These are phyloP conservation scores for Scopulariopsis brevicaulis DNA, from an alignment of 2,329 filamentous ascomycete species.

Conservation along the genomic window DNA sequence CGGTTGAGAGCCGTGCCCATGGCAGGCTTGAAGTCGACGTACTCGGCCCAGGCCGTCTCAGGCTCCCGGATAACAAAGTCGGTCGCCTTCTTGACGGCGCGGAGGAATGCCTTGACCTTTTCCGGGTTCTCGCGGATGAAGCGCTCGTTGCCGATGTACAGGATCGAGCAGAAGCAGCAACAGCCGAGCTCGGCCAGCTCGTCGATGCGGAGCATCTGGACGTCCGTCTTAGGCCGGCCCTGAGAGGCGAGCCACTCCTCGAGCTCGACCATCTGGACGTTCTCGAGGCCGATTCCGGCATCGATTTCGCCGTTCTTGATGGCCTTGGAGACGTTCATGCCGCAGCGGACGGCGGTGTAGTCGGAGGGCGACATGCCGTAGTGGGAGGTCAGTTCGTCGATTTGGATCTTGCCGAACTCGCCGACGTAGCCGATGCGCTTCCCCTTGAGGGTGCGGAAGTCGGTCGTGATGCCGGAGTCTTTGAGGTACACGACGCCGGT, in stretches of 20 bases:
- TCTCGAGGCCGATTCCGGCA: conserved; percentile 66
- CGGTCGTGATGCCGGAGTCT: conserved; percentile 59
- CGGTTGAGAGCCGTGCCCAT: conserved; percentile 59
- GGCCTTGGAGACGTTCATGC: conserved; percentile 71
- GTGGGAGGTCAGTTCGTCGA: conserved; percentile 68
- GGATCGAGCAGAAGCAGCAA: conserved; percentile 75
- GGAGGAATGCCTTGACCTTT: conserved; percentile 56
- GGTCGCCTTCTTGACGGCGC: conserved; percentile 63
- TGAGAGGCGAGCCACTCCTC: conserved; percentile 61
- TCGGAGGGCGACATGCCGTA: conserved; percentile 63
- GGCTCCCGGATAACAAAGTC: conserved; percentile 59
- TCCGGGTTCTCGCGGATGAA: conserved; percentile 58
- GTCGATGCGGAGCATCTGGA: conserved; percentile 73
- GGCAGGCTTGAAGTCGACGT: conserved; percentile 59
- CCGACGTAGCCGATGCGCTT: conserved; percentile 72
- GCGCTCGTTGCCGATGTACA: conserved; percentile 67
- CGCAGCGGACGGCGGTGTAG: conserved; percentile 68
- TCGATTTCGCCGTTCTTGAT: conserved; percentile 64
- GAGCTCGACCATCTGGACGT: conserved; percentile 75
- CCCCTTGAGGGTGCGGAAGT: conserved; percentile 64
- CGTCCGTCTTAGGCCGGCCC: conserved; percentile 51
- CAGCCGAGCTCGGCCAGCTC: conserved; percentile 69
- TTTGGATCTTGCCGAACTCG: conserved; percentile 76
- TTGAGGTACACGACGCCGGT: conserved; percentile 71
- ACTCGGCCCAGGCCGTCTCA: conserved; percentile 52